phyloP scores from a whole-genome alignment of 177 flowering plant species.

The Vitis hybrid region DNA sequence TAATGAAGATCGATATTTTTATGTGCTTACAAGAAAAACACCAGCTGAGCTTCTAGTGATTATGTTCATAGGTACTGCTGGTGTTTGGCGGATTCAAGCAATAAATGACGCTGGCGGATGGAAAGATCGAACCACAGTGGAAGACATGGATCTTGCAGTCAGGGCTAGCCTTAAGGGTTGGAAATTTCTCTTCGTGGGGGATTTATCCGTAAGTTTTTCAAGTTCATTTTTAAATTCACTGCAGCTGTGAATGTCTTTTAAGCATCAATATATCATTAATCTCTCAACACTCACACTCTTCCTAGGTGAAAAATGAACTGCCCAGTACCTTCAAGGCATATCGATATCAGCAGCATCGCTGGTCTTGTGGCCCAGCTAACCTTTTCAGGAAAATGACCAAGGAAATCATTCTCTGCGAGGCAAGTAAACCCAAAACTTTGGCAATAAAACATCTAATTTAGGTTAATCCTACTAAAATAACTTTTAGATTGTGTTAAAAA shows the following conservation, averaged over 20 bases:
- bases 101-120: slow-evolving; percentile 63
- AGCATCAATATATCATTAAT: neutral
- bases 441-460: neutral
- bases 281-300: neutral
- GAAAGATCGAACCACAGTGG: slow-evolving; percentile 66
- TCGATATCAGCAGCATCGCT: slow-evolving; percentile 68
- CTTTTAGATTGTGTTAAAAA: too few species aligned
- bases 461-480: too few species aligned
- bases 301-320: slow-evolving; percentile 70
- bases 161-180: slow-evolving; percentile 65
- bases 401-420: slow-evolving; percentile 56
- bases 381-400: slow-evolving; percentile 62
- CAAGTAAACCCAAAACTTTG: slow-evolving; percentile 9
- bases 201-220: slow-evolving; percentile 31
- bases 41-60: too few species aligned
- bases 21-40: neutral
- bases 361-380: slow-evolving; percentile 78
- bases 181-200: slow-evolving; percentile 59
- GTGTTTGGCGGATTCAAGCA: slow-evolving; percentile 59
- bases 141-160: slow-evolving; percentile 74
- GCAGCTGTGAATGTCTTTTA: neutral
- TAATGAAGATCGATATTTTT: neutral
- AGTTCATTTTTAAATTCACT: neutral
- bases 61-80: slow-evolving; percentile 47
- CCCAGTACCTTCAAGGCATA: slow-evolving; percentile 71